These are phyloP conservation scores for Microcos paniculata DNA, from an alignment of 345 rosid species.

Conservation along the genomic window DNA sequence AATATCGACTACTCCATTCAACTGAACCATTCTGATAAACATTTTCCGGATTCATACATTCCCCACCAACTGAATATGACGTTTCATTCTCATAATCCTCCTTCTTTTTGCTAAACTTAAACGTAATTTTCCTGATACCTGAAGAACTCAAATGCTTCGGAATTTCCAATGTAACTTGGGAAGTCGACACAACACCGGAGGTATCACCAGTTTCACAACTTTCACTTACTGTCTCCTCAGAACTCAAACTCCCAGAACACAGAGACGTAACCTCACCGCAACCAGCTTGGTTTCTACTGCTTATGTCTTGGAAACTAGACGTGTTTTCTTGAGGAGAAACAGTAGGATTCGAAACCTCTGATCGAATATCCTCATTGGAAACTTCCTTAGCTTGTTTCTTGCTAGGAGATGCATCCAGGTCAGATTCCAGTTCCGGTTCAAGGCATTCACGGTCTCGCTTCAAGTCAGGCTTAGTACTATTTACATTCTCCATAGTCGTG, in stretches of 20 bases:
- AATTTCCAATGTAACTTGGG: slow-evolving; percentile 77
- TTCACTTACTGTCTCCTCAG: slow-evolving; percentile 53
- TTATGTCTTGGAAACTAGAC: slow-evolving; percentile 46
- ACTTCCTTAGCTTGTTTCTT: slow-evolving; percentile 74
- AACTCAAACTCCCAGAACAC: slow-evolving; percentile 42
- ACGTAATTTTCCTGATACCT: slow-evolving; percentile 83
- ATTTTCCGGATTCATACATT: slow-evolving; percentile 19
- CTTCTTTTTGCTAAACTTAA: slow-evolving; percentile 74
- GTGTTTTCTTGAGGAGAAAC: slow-evolving; percentile 56
- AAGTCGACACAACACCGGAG: slow-evolving; percentile 35
- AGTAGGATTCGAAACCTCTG: slow-evolving; percentile 82
- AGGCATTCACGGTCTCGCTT: slow-evolving; percentile 30
- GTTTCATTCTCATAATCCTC: slow-evolving; percentile 40
- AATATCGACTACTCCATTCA: slow-evolving; percentile 25
- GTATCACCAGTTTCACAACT: slow-evolving; percentile 24
- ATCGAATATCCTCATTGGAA: slow-evolving; percentile 63
- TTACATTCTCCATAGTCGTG: too few species aligned
- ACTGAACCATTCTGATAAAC: slow-evolving; percentile 18
- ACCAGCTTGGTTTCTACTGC: slow-evolving; percentile 29
- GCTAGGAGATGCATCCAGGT: slow-evolving; percentile 31
- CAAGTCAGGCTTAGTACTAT: too few species aligned
- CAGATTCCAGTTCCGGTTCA: slow-evolving; percentile 30
- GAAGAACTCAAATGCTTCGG: slow-evolving; percentile 81
- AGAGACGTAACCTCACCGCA: slow-evolving; percentile 41
- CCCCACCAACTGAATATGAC: slow-evolving; percentile 7